Base-by-base conservation (phyloP, 306 rosid genomes). In the Coriaria nepalensis region DNA sequence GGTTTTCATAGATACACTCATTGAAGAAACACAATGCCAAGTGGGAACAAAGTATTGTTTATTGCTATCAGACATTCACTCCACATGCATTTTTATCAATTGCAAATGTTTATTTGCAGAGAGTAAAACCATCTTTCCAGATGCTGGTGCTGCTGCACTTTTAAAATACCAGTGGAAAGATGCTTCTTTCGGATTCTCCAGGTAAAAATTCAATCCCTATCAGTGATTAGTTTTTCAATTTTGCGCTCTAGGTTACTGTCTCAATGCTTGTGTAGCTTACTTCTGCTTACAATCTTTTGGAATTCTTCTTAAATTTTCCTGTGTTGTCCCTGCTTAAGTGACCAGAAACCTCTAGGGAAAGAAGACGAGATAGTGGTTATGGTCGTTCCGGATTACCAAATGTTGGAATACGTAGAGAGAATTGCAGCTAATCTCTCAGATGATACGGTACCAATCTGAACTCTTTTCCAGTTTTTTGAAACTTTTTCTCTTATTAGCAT, bases 71-170 rank as follows among this genome's bases (percentile, higher is more conserved):
- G 29, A 20, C 29, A 20, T 20, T 20, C 3, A 20, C 29, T 20
- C 29, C 29, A 20, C 29, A 20, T 20, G 29, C 29, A 20, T 20
- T 20, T 20, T 20, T 20, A 20, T 14, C 29, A 45, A 37, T 10
- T 37, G 36, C 6, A 8, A 20, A 29, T 44, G 46, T 76, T 68
- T 67, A 61, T 49, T 76, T 73, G 65, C 41, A 90, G 97, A 81
- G 66, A 66, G 73, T 90, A 84, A 81, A 84, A 93, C 95, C 64
- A 63, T 84, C 66, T 90, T 84, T 79, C 95, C 95, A 40, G 95
- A 84, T 77, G 93, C 97, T 56, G 97, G 97, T 60, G 95, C 95
- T 5, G 85, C 94, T 33, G 95, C 94, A 33, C 97, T 90, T 73
- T 87, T 90, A 44, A 73, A 90, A 62, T 77, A 75, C 56, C 61